Evolutionary conservation across 768 basidiomycete species (phyloP), one percentile per base, ranked within the genome.

Genomic region (Pisolithus orientalis): DNA sequence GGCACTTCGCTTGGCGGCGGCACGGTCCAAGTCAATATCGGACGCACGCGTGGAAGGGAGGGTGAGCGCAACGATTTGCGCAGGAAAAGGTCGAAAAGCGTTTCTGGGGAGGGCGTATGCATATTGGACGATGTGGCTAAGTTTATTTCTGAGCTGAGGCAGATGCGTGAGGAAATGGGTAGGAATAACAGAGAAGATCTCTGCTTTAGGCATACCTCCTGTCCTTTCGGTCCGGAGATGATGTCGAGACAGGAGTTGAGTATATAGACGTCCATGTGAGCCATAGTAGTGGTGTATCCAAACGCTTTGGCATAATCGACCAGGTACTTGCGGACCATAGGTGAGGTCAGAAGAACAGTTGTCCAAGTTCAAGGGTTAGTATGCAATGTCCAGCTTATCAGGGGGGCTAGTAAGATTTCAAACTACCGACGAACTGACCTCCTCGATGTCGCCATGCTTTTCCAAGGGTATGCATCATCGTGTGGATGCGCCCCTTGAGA

Each of bases 401-500:
- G 21, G 24, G 16, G 34, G 34, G 6, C n/a, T 11, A 14, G 14
- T 8, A 49, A 32, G 17, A 27, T 6, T 21, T 32, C 53, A 53
- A 16, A 44, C 13, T 21, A 28, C 13, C 2, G 21, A 21, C 21
- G 21, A 21, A 21, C 21, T n/a, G 39, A 24, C 62, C 62, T 38
- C 62, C 60, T 7, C 54, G 56, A 25, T 51, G 57, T 46, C 62
- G 58, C 60, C 60, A 64, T 2, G 39, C 62, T 55, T 84, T 83
- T 6, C 80, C 75, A 55, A 83, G 80, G 0, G 79, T 80, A 60
- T 80, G 77, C 14, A 83, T 55, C 25, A 74, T 67, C 3, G 78
- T 72, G 3, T 71, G 67, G 3, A 82, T 64, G 11, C 73, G 69
- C 16, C 70, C 61, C 46, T 71, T 67, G 39, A 80, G 62, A 0